A percentile compares a stretch with the other conserved stretches of the same genome.
These are phyloP conservation scores for Xylariaceae sp. DNA, from an alignment of 2,329 filamentous ascomycete species.

Conservation along the genomic window DNA sequence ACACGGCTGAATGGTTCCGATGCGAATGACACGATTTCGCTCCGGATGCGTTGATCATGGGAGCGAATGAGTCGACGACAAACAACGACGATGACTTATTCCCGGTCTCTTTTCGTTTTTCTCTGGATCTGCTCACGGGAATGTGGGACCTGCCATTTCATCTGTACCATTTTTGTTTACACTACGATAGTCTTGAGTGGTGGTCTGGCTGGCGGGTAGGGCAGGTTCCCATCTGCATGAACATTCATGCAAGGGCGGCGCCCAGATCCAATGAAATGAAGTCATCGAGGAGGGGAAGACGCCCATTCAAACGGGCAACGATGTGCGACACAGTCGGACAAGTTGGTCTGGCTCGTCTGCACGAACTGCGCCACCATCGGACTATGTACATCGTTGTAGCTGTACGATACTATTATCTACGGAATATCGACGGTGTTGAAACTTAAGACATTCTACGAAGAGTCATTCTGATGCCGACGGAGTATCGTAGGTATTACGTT, in stretches of 20 bases:
- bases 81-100: too few relatives aligned
- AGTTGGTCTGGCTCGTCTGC: not conserved
- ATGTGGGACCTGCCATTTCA: not conserved
- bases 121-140: not conserved
- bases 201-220: not conserved
- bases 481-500: conserved; percentile 1
- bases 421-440: too few relatives aligned
- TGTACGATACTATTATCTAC: too few relatives aligned
- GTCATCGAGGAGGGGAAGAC: not conserved
- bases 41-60: not conserved
- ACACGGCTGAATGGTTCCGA: not conserved
- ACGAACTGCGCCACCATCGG: not conserved
- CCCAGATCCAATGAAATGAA: not conserved
- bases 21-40: not conserved
- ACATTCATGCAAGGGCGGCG: conserved; percentile 21
- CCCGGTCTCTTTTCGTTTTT: not conserved
- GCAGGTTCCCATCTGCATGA: conserved; percentile 13
- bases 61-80: not conserved
- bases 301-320: conserved; percentile 2
- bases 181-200: too few relatives aligned
- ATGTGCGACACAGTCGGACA: conserved; percentile 1
- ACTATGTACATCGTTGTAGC: not conserved
- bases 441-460: too few relatives aligned
- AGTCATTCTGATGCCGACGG: too few relatives aligned
- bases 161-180: not conserved